Evolutionary conservation across 371 early-diverging fungal genomes (phyloP), one percentile per base, ranked within the genome.

Genomic region (Batkoa obscura): DNA sequence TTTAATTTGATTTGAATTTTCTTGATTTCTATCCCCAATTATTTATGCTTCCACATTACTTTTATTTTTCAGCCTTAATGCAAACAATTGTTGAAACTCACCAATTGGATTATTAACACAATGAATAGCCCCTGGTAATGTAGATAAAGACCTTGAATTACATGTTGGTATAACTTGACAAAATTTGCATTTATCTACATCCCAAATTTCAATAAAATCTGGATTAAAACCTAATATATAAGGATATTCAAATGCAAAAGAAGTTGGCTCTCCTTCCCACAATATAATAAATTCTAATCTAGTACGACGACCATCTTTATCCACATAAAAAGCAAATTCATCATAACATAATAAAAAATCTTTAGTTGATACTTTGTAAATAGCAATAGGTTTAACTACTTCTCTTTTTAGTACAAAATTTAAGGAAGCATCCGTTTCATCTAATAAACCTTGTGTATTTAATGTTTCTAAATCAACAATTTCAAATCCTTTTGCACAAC

Each of bases 401-500:
- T 84, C 75, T 65, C 79, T 65, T 59, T 82, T 80, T 50, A 78
- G 74, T 2, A 90, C 85, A 74, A 90, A 90, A 52, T 81, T 76
- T 50, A 92, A 75, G 36, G 77, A 72, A 8, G 76, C 74, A 66
- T 93, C 90, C 2, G 72, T 76, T 10, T 86, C 80, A 65, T 95
- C 90, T 42, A 88, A 64, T 43, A 88, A 66, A n/a, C 66, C 62
- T 64, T 84, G 86, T 1, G 87, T 88, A 50, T 80, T 77, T 43
- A 89, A 68, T 0, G 83, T 76, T 15, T 84, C 81, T 50, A 90
- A 63, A 61, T 93, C 88, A 31, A 94, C 83, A 47, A 94, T 71
- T 64, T 94, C 95, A 65, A 93, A 93, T 0, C 95, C 95, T 58
- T 83, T 82, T 31, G 73, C 70, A 65, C 91, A 90, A 8, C 88